A percentile compares a stretch with the other conserved stretches of the same genome.
Evolutionary conservation across 2,329 filamentous ascomycete species (phyloP).

Genomic region (Colletotrichum incanum): DNA sequence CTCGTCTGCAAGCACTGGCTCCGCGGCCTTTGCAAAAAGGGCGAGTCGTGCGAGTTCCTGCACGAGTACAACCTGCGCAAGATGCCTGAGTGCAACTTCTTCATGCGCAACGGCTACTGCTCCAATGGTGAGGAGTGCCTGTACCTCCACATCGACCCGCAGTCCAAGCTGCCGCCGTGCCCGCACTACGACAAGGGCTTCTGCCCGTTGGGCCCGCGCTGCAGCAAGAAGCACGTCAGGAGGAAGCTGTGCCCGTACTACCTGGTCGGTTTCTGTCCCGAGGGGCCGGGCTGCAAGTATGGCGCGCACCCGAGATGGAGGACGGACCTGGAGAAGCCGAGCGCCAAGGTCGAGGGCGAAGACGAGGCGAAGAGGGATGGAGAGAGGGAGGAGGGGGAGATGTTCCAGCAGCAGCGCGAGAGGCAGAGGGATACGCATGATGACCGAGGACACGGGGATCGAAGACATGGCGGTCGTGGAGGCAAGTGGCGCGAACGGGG

Average conservation of each 20-base stretch:
- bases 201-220: conserved; percentile 90
- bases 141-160: conserved; percentile 90
- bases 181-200: conserved; percentile 96
- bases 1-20: conserved; percentile 99
- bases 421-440: conserved; percentile 56
- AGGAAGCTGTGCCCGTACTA: conserved; percentile 88
- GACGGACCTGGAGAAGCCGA: conserved; percentile 82
- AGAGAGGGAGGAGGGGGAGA: conserved; percentile 63
- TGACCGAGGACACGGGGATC: conserved; percentile 54
- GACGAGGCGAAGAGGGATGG: conserved; percentile 70
- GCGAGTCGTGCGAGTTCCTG: conserved; percentile 95
- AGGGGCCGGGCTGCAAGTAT: conserved; percentile 80
- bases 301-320: conserved; percentile 89
- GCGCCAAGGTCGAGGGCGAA: conserved; percentile 77
- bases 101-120: conserved; percentile 93
- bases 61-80: conserved; percentile 99
- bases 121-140: conserved; percentile 97
- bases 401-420: conserved; percentile 50
- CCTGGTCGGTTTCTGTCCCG: conserved; percentile 94
- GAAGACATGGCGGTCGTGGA: conserved; percentile 47
- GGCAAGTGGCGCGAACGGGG: conserved; percentile 53
- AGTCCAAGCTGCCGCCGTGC: conserved; percentile 84
- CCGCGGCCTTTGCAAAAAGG: conserved; percentile 97
- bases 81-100: conserved; percentile 99
- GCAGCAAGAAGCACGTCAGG: conserved; percentile 90